Base-by-base conservation (phyloP, 352 stramenopile genomes). In the Stephanocyclus meneghinianus region DNA sequence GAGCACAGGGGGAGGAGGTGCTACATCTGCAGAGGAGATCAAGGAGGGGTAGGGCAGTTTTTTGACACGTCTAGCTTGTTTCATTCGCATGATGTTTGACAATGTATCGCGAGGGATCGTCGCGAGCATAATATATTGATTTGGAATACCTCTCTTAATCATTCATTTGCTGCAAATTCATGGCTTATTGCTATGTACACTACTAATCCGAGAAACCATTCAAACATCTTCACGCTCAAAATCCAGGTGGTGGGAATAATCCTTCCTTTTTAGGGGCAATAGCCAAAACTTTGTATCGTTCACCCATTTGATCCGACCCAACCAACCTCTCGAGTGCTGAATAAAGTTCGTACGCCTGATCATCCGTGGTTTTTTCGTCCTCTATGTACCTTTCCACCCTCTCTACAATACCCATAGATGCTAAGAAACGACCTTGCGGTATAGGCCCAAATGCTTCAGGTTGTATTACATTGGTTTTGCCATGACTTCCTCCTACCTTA, bases 351-450 rank as follows among this genome's bases (percentile, higher is more conserved):
- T 97, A 78, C 10, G 85, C 91, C 80, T 96, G 83, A 64, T 97
- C 91, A 35, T 96, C 91, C 16, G 87, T 92, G 45, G 90, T 92
- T 18, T 74, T 71, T 60, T 92, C 91, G 71, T 94, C 94, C 80
- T 97, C 89, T 55, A 98, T 91, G 68, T 97, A 85, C 75, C 93
- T 91, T 18, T 95, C 93, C 8, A 98, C 90, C 10, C 96, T 94
- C 51, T 98, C 91, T 69, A 97, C 93, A 63, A 97, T 96, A 70
- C 96, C 96, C 95, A 98, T 98, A 71, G 95, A 93, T 78, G 96
- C 96, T 40, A 98, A 87, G 79, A 98, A 98, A 32, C 89, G 78
- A 40, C 95, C 95, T 76, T 98, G 96, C 10, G 90, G 90, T 37
- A 98, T 90, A 6, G 95, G 94, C 5, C 96, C 96, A 65, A 92